phyloP scores from a whole-genome alignment of 306 rosid genomes.

The Calophaca sinica region DNA sequence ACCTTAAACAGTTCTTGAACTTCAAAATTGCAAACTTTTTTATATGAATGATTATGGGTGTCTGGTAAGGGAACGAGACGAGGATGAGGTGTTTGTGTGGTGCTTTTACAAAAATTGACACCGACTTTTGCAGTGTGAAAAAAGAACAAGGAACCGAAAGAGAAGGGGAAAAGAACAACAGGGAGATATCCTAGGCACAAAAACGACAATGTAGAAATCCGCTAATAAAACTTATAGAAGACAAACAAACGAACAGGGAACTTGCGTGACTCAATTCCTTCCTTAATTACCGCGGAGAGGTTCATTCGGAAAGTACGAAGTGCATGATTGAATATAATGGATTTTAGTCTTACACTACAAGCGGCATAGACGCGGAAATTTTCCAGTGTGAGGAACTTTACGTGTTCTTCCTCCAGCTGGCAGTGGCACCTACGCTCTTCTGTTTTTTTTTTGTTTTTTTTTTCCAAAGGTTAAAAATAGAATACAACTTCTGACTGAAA shows the following conservation, averaged over 20 bases:
- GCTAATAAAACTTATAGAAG: neutral
- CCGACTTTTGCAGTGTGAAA: neutral
- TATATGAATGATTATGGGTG: neutral
- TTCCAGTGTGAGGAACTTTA: neutral
- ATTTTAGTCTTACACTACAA: neutral
- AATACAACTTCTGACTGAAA: neutral
- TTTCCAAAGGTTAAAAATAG: neutral
- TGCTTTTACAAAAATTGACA: neutral
- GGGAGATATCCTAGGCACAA: neutral
- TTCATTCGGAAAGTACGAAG: conserved; percentile 40
- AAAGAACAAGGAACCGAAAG: neutral
- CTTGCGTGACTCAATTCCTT: neutral
- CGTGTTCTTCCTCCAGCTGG: conserved; percentile 22
- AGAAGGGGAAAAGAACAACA: neutral
- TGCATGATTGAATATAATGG: neutral
- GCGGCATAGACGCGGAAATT: neutral
- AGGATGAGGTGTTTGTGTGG: neutral
- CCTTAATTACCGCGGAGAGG: conserved; percentile 14
- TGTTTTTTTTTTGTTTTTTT: neutral
- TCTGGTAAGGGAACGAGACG: neutral
- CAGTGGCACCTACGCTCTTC: neutral
- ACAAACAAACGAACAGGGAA: neutral
- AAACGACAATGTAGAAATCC: neutral
- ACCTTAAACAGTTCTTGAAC: conserved; percentile 5
- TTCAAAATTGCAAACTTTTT: conserved; percentile 14